Evolutionary conservation across 371 early-diverging fungal species (phyloP), one percentile per base, ranked within the genome.

Genomic region (Circinella umbellata): DNA sequence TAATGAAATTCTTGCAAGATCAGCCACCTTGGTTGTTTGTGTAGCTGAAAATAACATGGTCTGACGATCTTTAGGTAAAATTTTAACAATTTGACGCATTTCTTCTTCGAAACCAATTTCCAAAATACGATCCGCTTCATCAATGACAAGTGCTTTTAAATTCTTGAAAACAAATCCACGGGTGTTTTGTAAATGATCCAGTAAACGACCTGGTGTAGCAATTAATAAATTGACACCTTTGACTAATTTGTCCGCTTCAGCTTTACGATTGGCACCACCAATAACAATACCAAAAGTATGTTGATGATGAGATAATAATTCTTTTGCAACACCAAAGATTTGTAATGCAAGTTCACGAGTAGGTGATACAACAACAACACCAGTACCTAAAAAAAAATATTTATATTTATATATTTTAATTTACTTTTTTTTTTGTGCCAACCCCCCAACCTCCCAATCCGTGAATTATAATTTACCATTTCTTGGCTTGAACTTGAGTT

Each of bases 301-400:
- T 69, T 89, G 88, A 77, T 96, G 98, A 82, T 91, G 90, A 79
- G 94, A 91, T 70, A 96, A 79, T 53, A 99, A 88, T 53, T 96
- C 97, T 70, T 96, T 95, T 35, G 98, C 96, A 47, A 99, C 99
- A 27, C 98, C 96, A 82, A 95, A 96, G 72, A 99, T 99, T 82
- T 99, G 99, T 67, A 99, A 86, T 42, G 99, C 99, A 65, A 99
- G 89, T 86, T 99, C 99, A 77, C 99, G 92, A 49, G 99, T 99
- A 20, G 99, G 99, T 11, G 98, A 93, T 66, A 99, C 97, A 69
- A 99, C 90, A 62, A 99, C 81, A 27, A 95, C 93, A 65, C 98
- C 98, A 1, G 98, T 98, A 66, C 96, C 84, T 84, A 61, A 68
- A 70, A 61, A 14, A 59, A 15, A 65, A 10, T 17, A 15, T 8